These are phyloP conservation scores for Eucalyptus coolabah DNA, from an alignment of 345 rosid species.

Conservation along the genomic window DNA sequence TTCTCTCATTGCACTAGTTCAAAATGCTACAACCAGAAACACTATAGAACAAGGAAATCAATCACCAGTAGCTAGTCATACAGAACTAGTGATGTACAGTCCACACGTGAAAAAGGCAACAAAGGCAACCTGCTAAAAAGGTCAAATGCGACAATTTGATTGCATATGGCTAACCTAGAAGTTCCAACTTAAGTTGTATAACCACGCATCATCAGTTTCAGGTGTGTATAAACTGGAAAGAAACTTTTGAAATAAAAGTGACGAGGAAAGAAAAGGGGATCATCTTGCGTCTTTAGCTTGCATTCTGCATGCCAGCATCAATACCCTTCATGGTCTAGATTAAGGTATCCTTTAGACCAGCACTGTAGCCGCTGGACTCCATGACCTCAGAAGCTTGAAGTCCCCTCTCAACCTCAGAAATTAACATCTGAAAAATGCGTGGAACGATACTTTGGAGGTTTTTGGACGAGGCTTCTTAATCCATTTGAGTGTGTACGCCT, in stretches of 20 bases:
- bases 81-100: background rate
- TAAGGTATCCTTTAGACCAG: conserved; percentile 90
- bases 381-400: background rate
- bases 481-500: conserved; percentile 80
- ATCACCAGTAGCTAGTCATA: background rate
- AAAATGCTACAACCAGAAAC: background rate
- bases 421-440: background rate
- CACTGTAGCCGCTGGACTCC: conserved; percentile 55
- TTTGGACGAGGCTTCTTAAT: conserved; percentile 69
- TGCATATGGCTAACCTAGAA: background rate
- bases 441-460: background rate
- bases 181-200: background rate
- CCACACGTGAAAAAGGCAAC: background rate
- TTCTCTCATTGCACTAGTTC: background rate
- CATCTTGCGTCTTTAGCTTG: conserved; percentile 30
- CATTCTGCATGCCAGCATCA: conserved; percentile 85
- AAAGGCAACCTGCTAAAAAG: background rate
- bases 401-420: conserved; percentile 44
- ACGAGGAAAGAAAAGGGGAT: background rate
- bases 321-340: conserved; percentile 97
- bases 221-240: background rate
- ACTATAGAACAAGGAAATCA: too few species aligned
- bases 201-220: background rate
- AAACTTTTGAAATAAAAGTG: background rate
- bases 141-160: background rate